A percentile compares a stretch with the other conserved stretches of the same genome.
Conservation (phyloP, 495 filamentous ascomycete species). For the Penicillium lagena region DNA sequence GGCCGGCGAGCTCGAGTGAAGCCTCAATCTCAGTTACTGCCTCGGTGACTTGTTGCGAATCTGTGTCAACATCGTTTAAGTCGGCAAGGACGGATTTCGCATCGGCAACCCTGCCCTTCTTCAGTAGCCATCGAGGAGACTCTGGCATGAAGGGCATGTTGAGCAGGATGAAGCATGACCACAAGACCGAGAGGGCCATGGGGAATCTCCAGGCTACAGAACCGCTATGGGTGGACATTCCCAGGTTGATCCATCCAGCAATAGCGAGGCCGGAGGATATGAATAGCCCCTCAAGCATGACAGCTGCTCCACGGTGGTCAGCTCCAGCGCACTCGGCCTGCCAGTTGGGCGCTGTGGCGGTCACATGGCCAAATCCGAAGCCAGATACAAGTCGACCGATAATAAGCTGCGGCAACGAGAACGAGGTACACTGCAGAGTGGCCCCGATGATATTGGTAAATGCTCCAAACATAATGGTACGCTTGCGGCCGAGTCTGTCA, state of each 20-base stretch:
- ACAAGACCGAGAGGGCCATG: conserved; percentile 49
- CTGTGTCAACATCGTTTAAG: conserved; percentile 16
- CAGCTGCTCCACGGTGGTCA: conserved; percentile 34
- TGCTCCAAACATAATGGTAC: conserved; percentile 41
- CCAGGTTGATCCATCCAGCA: conserved; percentile 35
- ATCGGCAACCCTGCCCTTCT: conserved; percentile 45
- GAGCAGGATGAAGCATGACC: conserved; percentile 50
- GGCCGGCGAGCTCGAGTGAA: conserved; percentile 21
- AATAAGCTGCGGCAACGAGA: conserved; percentile 8
- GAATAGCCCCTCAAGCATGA: conserved; percentile 32
- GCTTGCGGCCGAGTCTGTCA: conserved; percentile 45
- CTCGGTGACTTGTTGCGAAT: conserved; percentile 13
- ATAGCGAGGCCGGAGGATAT: conserved; percentile 47
- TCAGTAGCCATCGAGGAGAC: conserved; percentile 54
- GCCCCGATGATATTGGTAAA: conserved; percentile 48
- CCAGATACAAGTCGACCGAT: conserved; percentile 48
- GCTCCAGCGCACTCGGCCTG: conserved; percentile 24
- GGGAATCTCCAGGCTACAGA: conserved; percentile 47
- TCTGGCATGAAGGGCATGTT: conserved; percentile 55
- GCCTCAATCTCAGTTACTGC: conserved; percentile 29
- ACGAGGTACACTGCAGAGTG: conserved; percentile 37
- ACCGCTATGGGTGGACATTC: conserved; percentile 26
- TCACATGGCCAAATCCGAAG: conserved; percentile 52
- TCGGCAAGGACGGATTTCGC: conserved; percentile 33
- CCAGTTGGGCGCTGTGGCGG: conserved; percentile 54